Conservation (phyloP, 169 alveolate genomes). For the Cryptosporidium tyzzeri region DNA sequence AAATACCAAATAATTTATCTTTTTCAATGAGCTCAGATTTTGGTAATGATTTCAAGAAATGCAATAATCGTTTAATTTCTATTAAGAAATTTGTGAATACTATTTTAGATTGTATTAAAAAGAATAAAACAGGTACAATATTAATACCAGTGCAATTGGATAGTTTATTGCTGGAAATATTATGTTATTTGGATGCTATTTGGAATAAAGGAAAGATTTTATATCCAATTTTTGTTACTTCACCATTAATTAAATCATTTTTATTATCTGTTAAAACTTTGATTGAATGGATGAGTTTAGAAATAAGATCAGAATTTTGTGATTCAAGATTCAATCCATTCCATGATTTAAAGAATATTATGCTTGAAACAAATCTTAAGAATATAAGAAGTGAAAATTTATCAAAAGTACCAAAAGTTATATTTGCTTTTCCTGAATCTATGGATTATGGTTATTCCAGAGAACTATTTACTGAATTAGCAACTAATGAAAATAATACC, state of each 20-base stretch:
- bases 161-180: conserved; percentile 39
- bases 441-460: conserved; percentile 73
- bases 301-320: conserved; percentile 68
- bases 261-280: conserved; percentile 61
- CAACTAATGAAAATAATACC: conserved; percentile 51
- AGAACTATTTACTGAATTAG: conserved; percentile 63
- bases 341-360: conserved; percentile 53
- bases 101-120: conserved; percentile 37
- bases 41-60: not conserved
- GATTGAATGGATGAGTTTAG: conserved; percentile 75
- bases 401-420: conserved; percentile 45
- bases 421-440: conserved; percentile 69
- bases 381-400: conserved; percentile 33
- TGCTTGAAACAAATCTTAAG: conserved; percentile 39
- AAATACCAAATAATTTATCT: not conserved
- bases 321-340: conserved; percentile 68
- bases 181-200: conserved; percentile 70
- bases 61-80: conserved; percentile 10
- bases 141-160: conserved; percentile 60
- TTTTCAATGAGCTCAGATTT: conserved; percentile 14
- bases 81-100: conserved; percentile 46
- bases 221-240: conserved; percentile 57
- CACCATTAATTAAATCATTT: conserved; percentile 64
- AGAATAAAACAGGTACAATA: conserved; percentile 67
- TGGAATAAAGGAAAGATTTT: conserved; percentile 59